phyloP scores from a whole-genome alignment of 164 flowering plant species.

The Dillenia suffruticosa region DNA sequence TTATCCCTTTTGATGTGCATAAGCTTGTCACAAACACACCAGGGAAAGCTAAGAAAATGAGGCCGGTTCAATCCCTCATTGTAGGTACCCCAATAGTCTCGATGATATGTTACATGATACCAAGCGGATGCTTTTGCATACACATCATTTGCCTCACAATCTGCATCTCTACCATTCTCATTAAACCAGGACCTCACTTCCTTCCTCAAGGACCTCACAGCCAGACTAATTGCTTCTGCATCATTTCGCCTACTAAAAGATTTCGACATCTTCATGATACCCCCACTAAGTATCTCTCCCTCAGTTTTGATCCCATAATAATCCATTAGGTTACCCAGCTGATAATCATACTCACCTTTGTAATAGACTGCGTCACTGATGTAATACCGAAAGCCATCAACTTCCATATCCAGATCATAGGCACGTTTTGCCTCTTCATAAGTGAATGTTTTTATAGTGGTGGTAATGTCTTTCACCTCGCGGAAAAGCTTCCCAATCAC shows the following conservation, averaged over 20 bases:
- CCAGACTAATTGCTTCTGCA: slow-evolving; percentile 49
- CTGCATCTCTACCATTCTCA: slow-evolving; percentile 15
- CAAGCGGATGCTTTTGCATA: slow-evolving; percentile 84
- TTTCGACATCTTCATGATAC: slow-evolving; percentile 52
- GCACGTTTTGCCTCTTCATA: slow-evolving; percentile 40
- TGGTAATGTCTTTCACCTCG: slow-evolving; percentile 50
- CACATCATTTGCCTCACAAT: slow-evolving; percentile 20
- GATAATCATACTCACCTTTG: slow-evolving; percentile 61
- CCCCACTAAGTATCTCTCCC: slow-evolving; percentile 69
- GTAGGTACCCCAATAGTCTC: slow-evolving; percentile 48
- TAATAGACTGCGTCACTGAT: slow-evolving; percentile 55
- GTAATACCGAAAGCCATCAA: slow-evolving; percentile 61
- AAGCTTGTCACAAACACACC: slow-evolving; percentile 77
- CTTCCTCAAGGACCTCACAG: slow-evolving; percentile 62
- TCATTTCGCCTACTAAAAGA: slow-evolving; percentile 51
- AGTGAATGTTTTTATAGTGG: slow-evolving; percentile 44
- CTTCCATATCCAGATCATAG: slow-evolving; percentile 76
- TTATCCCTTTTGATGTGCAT: slow-evolving; percentile 52
- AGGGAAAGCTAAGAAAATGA: slow-evolving; percentile 78
- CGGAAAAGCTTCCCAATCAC: slow-evolving; percentile 73
- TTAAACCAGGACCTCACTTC: slow-evolving; percentile 69
- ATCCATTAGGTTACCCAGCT: slow-evolving; percentile 70
- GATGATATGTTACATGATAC: slow-evolving; percentile 85
- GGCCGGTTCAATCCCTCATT: slow-evolving; percentile 54
- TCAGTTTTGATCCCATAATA: slow-evolving; percentile 76